Evolutionary conservation across 805 yeast genomes (phyloP).

Genomic region (Barnettozyma populi): DNA sequence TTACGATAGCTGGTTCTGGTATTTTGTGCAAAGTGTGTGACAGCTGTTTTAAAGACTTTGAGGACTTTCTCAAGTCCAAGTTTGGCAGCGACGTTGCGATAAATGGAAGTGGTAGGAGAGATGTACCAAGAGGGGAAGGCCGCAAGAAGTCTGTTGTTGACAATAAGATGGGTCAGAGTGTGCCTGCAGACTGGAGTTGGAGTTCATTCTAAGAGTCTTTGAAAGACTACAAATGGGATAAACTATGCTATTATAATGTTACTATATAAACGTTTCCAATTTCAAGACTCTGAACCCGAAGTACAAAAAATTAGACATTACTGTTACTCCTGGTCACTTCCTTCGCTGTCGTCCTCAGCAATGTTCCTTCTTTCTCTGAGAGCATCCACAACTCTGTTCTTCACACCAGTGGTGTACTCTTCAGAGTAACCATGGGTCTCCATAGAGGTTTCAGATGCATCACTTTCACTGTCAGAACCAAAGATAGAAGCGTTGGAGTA

Average conservation of each 20-base stretch:
- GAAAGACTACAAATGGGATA: background rate
- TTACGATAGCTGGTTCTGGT: slow-evolving; percentile 64
- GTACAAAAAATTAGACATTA: background rate
- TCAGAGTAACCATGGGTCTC: slow-evolving; percentile 10
- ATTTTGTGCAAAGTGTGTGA: slow-evolving; percentile 66
- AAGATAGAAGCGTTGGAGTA: slow-evolving; percentile 36
- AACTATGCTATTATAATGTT: background rate
- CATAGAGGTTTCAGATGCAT: slow-evolving; percentile 26
- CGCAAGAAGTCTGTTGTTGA: slow-evolving; percentile 33
- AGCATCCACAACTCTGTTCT: slow-evolving; percentile 24
- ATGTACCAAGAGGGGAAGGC: slow-evolving; percentile 8
- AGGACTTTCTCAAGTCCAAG: slow-evolving; percentile 35
- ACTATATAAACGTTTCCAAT: background rate
- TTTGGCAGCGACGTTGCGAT: slow-evolving; percentile 12
- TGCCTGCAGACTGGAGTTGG: slow-evolving; percentile 81
- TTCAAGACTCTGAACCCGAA: background rate
- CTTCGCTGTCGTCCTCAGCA: background rate
- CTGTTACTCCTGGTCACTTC: background rate
- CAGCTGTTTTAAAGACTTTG: slow-evolving; percentile 57
- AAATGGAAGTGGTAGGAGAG: background rate
- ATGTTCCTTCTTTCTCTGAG: slow-evolving; percentile 24
- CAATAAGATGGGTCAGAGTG: slow-evolving; percentile 15
- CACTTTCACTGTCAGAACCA: slow-evolving; percentile 31
- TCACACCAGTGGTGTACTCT: slow-evolving; percentile 20
- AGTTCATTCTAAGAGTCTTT: slow-evolving; percentile 47